Percentiles rank a stretch among this genome's conserved stretches.
phyloP scores from a whole-genome alignment of 176 grass and related monocot genomes.

The Triticum turgidum region DNA sequence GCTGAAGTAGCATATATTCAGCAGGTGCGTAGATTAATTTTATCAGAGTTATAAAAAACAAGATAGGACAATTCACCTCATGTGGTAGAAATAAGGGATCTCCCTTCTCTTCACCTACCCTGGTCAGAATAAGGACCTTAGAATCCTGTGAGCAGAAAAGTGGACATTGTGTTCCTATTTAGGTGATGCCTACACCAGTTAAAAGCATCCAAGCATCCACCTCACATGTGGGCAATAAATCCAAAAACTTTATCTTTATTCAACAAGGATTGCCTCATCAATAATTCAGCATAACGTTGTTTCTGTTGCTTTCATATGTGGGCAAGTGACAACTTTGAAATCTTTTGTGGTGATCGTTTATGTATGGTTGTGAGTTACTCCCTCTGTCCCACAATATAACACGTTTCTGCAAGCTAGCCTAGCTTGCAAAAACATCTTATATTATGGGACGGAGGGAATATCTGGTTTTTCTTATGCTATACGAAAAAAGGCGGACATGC shows the following conservation, averaged over 20 bases:
- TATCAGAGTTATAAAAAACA: neutral
- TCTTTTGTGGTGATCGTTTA: neutral
- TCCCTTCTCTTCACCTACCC: conserved; percentile 20
- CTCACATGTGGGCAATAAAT: neutral
- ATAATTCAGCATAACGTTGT: neutral
- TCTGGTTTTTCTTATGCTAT: neutral
- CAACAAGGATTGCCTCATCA: neutral
- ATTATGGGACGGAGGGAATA: too few species aligned
- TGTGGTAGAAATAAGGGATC: neutral
- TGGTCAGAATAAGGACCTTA: conserved; percentile 21
- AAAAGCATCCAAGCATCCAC: conserved; percentile 7
- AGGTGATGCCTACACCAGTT: neutral
- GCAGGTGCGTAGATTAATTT: neutral
- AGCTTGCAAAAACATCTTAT: too few species aligned
- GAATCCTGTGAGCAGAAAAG: neutral
- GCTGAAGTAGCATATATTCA: neutral
- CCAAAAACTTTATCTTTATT: neutral
- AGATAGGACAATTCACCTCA: neutral
- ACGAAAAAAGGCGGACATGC: neutral
- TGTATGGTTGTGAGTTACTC: neutral
- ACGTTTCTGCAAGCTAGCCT: too few species aligned
- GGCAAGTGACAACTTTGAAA: neutral
- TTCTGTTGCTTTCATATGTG: neutral
- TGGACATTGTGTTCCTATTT: conserved; percentile 4
- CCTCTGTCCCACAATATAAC: too few species aligned